Conservation (phyloP, 257 asterid species). For the Paraleonurus japonicus region DNA sequence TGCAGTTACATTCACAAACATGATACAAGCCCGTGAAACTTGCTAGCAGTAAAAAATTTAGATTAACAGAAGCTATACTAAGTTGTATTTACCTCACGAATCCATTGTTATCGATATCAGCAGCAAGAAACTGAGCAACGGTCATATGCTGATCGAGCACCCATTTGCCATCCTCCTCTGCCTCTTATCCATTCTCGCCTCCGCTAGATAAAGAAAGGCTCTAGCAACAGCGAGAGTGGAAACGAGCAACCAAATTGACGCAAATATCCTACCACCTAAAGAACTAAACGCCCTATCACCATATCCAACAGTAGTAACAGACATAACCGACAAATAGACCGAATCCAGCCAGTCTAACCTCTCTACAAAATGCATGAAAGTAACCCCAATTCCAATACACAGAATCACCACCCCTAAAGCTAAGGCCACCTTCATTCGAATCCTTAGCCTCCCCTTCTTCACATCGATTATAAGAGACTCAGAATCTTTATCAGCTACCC, state of each 20-base stretch:
- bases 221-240: conserved; percentile 97
- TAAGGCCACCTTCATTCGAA: conserved; percentile 79
- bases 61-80: too few relatives aligned
- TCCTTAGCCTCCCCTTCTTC: conserved; percentile 96
- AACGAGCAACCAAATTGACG: conserved; percentile 91
- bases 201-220: conserved; percentile 91
- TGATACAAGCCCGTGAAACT: neutral
- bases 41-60: neutral
- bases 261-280: conserved; percentile 73
- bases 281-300: conserved; percentile 87
- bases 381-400: conserved; percentile 79
- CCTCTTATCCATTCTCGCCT: conserved; percentile 90
- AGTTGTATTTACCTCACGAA: too few relatives aligned
- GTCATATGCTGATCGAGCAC: conserved; percentile 91
- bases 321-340: conserved; percentile 85
- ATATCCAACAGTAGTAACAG: conserved; percentile 94
- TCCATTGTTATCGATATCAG: conserved; percentile 86
- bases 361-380: conserved; percentile 82
- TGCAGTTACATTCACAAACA: conserved; percentile 3
- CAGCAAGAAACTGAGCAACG: conserved; percentile 91
- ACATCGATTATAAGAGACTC: conserved; percentile 72
- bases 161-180: conserved; percentile 90
- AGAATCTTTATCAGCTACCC: conserved; percentile 43
- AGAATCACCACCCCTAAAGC: conserved; percentile 85
- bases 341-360: conserved; percentile 74